Percentiles rank a stretch among this genome's conserved stretches.
Conservation (phyloP, 2,329 filamentous ascomycete genomes). For the Aspergillus fructus region DNA sequence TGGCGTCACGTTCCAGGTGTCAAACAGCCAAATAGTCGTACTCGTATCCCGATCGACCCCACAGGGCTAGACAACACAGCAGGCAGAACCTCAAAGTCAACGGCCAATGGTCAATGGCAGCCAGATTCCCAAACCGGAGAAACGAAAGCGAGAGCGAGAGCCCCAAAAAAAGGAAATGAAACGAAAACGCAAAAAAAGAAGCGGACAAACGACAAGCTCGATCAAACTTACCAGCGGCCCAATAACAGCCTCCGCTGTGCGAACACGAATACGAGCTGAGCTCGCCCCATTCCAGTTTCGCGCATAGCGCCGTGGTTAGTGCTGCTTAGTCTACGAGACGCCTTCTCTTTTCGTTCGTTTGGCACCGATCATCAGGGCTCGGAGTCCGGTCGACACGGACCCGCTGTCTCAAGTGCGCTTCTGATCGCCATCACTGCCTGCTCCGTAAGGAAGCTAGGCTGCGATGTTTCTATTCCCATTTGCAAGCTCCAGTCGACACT, state of each 20-base stretch:
- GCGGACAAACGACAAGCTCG: background rate
- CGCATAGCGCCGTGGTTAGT: no score
- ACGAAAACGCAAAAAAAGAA: background rate
- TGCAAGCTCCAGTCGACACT: no score
- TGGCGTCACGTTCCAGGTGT: no score
- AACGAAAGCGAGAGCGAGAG: no score
- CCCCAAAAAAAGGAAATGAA: background rate
- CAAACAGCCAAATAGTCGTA: no score
- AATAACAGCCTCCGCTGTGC: background rate
- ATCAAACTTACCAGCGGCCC: background rate
- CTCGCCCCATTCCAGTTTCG: background rate
- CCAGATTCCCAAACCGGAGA: no score
- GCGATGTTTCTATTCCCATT: background rate
- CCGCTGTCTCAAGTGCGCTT: background rate
- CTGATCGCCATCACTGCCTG: constrained; percentile 1
- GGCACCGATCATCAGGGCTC: background rate
- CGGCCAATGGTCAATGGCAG: no score
- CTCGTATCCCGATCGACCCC: no score
- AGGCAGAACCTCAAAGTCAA: no score
- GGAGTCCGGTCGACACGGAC: background rate
- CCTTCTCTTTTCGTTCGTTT: background rate
- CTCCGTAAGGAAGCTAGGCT: background rate
- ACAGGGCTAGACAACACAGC: no score
- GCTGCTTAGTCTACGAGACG: background rate
- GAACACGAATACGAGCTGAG: background rate